Evolutionary conservation across 148 eudicot genomes (phyloP).

Genomic region (Agrostemma githago): DNA sequence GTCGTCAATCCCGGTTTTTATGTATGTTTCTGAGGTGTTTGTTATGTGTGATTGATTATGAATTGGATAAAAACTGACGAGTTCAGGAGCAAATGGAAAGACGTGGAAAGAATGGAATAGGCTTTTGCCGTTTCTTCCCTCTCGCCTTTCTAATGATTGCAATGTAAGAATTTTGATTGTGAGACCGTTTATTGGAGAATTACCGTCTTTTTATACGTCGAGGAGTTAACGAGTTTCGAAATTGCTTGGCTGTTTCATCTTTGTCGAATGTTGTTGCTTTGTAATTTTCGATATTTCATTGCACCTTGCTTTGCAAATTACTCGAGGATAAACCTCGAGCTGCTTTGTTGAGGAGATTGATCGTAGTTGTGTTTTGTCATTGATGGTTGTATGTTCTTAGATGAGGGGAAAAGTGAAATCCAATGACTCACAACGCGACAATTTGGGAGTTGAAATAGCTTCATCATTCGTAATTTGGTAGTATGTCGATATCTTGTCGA

Average conservation of each 20-base stretch:
- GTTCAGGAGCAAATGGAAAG: conserved; percentile 82
- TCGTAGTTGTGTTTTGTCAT: background rate
- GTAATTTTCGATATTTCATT: background rate
- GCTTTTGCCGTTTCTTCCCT: conserved; percentile 68
- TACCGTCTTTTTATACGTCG: too few species aligned
- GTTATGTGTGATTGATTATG: background rate
- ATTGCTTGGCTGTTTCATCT: background rate
- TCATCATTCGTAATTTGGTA: background rate
- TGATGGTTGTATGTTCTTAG: background rate
- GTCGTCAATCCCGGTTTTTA: too few species aligned
- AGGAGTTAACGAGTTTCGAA: too few species aligned
- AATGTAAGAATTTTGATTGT: conserved; percentile 58
- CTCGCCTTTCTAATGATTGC: conserved; percentile 72
- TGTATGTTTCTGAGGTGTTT: background rate
- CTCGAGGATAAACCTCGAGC: background rate
- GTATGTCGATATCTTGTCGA: background rate
- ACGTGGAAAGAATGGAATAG: conserved; percentile 93
- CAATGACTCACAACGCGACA: background rate
- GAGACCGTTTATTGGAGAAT: too few species aligned
- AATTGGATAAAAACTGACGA: background rate
- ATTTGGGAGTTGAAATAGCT: background rate
- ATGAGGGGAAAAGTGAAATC: background rate
- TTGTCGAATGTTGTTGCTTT: background rate
- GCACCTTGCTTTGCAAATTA: background rate
- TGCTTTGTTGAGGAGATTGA: background rate